Evolutionary conservation across 164 flowering plant species (phyloP).

Genomic region (Macadamia tetraphylla): DNA sequence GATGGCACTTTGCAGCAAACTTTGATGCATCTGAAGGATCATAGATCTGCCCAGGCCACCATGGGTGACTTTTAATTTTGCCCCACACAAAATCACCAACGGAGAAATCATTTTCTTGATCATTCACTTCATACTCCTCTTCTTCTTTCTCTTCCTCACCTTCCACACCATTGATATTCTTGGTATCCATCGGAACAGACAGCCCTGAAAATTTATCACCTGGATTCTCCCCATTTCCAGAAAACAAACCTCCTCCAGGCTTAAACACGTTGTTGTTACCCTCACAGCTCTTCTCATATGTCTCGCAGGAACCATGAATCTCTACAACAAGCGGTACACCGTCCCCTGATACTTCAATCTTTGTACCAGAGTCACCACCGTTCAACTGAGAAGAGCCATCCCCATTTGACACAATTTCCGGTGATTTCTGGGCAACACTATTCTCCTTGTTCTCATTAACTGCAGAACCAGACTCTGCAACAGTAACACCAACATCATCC

Average conservation of each 20-base stretch:
- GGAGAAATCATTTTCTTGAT: constrained; percentile 27
- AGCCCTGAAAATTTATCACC: constrained; percentile 6
- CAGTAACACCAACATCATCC: no score
- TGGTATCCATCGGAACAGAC: not conserved
- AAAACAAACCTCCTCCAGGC: constrained; percentile 2
- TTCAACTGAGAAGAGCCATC: not conserved
- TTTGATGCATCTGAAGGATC: constrained; percentile 60
- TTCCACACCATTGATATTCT: not conserved
- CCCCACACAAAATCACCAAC: constrained; percentile 90
- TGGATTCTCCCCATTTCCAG: constrained; percentile 2
- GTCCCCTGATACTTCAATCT: constrained; percentile 8
- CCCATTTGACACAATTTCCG: no score
- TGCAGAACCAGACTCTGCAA: no score
- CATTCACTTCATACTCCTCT: constrained; percentile 15
- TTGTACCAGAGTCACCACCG: constrained; percentile 2
- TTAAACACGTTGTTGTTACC: constrained; percentile 1
- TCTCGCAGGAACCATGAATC: constrained; percentile 9
- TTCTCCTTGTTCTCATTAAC: no score
- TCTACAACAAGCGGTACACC: constrained; percentile 13
- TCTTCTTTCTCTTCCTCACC: constrained; percentile 4
- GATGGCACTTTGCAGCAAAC: constrained; percentile 35
- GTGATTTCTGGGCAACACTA: no score
- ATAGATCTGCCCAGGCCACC: constrained; percentile 90
- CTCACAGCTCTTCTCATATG: not conserved
- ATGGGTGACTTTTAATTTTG: constrained; percentile 63